These are phyloP conservation scores for Penicillium occitanis DNA, from an alignment of 2,329 filamentous ascomycete species.

Conservation along the genomic window DNA sequence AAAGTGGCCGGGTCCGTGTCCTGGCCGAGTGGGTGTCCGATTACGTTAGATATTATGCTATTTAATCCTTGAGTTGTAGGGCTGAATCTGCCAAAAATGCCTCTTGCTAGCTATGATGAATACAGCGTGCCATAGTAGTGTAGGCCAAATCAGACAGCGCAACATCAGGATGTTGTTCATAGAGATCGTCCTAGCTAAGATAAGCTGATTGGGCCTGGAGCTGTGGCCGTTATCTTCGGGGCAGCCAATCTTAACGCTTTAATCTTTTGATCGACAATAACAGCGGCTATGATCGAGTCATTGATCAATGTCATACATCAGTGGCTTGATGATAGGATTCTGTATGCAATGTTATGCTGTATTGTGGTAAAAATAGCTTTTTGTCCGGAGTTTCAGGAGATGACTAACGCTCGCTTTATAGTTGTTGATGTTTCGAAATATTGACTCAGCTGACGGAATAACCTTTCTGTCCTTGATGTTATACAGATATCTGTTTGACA, in stretches of 20 bases:
- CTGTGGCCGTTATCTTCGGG: neutral
- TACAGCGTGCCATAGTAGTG: no score
- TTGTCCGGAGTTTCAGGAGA: neutral
- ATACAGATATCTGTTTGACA: neutral
- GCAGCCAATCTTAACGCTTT: neutral
- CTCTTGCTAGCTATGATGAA: no score
- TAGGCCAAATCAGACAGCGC: no score
- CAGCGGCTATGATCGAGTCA: neutral
- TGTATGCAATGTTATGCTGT: neutral
- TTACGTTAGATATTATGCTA: no score
- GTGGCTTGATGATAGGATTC: neutral
- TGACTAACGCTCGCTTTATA: no score
- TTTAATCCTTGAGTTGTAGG: no score
- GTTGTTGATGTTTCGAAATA: neutral
- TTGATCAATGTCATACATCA: conserved; percentile 4
- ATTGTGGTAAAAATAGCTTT: neutral
- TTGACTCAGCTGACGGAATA: neutral
- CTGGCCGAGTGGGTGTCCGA: no score
- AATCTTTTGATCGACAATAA: neutral
- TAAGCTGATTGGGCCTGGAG: neutral
- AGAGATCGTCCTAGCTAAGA: neutral
- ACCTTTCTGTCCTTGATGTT: neutral
- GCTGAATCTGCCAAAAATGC: no score
- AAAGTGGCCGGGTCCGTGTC: no score
- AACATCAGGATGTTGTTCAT: no score